phyloP scores from a whole-genome alignment of 2,329 filamentous ascomycete genomes.

The Fusarium sp. region DNA sequence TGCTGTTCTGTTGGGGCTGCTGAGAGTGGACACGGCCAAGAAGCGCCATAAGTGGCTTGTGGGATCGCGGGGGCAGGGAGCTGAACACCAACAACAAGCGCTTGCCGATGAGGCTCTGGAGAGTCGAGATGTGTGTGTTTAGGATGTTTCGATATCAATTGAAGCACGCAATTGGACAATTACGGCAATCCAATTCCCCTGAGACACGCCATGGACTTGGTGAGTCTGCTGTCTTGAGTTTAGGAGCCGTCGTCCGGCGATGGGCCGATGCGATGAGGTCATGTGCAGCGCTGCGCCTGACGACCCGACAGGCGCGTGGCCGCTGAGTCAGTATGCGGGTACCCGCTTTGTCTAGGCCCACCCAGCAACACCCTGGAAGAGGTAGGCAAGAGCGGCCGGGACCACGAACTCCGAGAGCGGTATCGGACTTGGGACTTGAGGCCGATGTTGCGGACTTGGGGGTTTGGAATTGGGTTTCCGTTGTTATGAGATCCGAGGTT shows the following conservation, averaged over 20 bases:
- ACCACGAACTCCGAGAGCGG: conserved; percentile 19
- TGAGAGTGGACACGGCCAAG: neutral
- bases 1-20: conserved; percentile 1
- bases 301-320: neutral
- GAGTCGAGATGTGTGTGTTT: neutral
- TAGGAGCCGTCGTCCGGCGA: conserved; percentile 7
- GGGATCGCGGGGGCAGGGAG: neutral
- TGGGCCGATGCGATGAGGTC: conserved; percentile 41
- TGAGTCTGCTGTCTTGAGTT: neutral
- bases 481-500: neutral
- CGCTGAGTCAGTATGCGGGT: conserved; percentile 20
- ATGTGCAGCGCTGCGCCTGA: conserved; percentile 20
- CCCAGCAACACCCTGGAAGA: neutral
- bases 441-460: neutral
- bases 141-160: conserved; percentile 3
- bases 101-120: conserved; percentile 3
- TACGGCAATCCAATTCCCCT: conserved; percentile 1
- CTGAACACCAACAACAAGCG: neutral
- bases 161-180: conserved; percentile 30
- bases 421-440: conserved; percentile 30
- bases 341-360: neutral
- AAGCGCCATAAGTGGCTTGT: conserved; percentile 18
- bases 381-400: neutral
- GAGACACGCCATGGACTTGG: neutral
- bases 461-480: neutral